Percentiles rank a stretch among this genome's conserved stretches.
Conservation (phyloP, 1,284 basidiomycete genomes). For the Malassezia sympodialis region DNA sequence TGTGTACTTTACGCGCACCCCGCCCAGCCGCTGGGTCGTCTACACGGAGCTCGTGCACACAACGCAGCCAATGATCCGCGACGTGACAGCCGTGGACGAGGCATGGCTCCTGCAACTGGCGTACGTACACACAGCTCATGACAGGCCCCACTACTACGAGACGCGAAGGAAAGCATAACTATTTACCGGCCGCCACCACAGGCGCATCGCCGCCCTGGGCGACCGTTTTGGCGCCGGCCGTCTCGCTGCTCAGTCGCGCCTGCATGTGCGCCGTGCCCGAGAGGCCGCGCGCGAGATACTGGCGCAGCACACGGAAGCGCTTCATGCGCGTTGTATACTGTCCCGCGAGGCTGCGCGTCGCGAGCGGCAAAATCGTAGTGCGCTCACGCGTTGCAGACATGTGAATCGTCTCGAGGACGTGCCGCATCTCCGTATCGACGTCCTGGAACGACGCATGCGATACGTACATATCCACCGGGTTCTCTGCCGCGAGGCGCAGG, state of each 20-base stretch:
- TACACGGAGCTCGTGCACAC: conserved; percentile 94
- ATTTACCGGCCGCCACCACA: background rate
- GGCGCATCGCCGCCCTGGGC: background rate
- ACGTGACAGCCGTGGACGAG: conserved; percentile 50
- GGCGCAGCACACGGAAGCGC: conserved; percentile 31
- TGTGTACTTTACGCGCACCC: conserved; percentile 82
- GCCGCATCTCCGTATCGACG: conserved; percentile 31
- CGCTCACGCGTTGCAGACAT: conserved; percentile 24
- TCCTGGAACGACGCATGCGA: conserved; percentile 31
- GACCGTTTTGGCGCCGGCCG: background rate
- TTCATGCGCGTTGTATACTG: conserved; percentile 29
- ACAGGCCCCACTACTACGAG: conserved; percentile 18
- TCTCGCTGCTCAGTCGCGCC: background rate
- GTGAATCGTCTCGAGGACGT: conserved; percentile 27
- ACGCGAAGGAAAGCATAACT: background rate
- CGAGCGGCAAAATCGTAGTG: conserved; percentile 32
- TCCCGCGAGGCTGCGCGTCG: conserved; percentile 29
- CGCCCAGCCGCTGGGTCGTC: conserved; percentile 73
- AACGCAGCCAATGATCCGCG: conserved; percentile 63
- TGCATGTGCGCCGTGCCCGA: conserved; percentile 17
- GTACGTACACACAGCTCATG: conserved; percentile 21
- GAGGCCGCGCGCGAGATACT: conserved; percentile 31
- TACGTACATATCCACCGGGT: conserved; percentile 28
- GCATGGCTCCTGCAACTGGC: conserved; percentile 54
- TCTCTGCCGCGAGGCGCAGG: conserved; percentile 13